Evolutionary conservation across 1,284 basidiomycete species (phyloP).

Genomic region (Boletellus sp.): DNA sequence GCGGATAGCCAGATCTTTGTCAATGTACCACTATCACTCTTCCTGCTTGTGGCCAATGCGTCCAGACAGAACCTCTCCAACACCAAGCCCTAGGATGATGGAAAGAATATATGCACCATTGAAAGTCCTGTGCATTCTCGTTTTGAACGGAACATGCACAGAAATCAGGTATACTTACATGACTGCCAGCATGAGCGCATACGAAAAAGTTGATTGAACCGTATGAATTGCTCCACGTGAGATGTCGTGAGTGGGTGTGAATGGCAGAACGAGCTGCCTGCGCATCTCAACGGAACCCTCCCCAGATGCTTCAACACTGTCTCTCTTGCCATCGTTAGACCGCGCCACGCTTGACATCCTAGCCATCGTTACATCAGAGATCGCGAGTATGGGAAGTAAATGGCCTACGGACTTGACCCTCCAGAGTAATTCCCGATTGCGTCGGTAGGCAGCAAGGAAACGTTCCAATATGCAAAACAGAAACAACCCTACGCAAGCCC

Average conservation of each 20-base stretch:
- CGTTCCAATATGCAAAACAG: constrained; percentile 67
- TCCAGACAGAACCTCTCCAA: constrained; percentile 68
- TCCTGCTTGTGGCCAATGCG: constrained; percentile 36
- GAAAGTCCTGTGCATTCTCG: constrained; percentile 55
- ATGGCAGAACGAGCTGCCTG: constrained; percentile 47
- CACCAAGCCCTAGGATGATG: constrained; percentile 56
- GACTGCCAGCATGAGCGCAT: constrained; percentile 65
- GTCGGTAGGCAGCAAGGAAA: constrained; percentile 55
- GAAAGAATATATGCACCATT: constrained; percentile 67
- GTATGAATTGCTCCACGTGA: constrained; percentile 58
- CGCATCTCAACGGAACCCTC: not conserved
- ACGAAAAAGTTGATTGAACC: constrained; percentile 54
- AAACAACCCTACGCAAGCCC: constrained; percentile 70
- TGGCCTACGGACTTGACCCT: constrained; percentile 45
- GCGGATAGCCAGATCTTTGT: not conserved
- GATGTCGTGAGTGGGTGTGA: constrained; percentile 57
- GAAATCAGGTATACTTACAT: constrained; percentile 48
- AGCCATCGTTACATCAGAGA: not conserved
- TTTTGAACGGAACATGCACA: not conserved
- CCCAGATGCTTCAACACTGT: not conserved
- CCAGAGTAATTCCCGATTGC: constrained; percentile 57
- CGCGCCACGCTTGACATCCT: constrained; percentile 11
- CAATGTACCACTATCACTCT: not conserved
- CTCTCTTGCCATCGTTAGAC: not conserved
- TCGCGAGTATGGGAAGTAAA: not conserved